Conservation (phyloP, 2,329 filamentous ascomycete genomes). For the Gaeumannomyces tritici region DNA sequence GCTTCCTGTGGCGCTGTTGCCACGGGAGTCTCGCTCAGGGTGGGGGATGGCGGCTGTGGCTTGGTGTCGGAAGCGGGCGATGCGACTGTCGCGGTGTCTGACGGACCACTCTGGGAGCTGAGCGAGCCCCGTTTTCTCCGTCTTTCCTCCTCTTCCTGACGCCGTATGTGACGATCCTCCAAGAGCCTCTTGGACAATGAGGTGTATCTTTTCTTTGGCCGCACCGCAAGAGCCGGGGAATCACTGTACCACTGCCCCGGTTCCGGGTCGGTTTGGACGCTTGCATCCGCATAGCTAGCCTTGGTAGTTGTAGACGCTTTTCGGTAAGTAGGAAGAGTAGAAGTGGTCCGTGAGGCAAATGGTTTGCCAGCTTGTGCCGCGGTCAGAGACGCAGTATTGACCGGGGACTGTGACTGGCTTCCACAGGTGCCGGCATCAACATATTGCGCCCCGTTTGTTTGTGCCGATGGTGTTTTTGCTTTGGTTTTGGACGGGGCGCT, state of each 20-base stretch:
- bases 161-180: conserved; percentile 34
- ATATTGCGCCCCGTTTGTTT: conserved; percentile 27
- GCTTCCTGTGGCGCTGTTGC: conserved; percentile 1
- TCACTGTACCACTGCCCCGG: conserved; percentile 43
- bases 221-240: conserved; percentile 18
- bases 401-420: conserved; percentile 44
- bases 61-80: conserved; percentile 22
- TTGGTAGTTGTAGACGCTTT: conserved; percentile 27
- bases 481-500: background rate
- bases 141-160: conserved; percentile 27
- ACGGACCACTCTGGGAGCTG: conserved; percentile 18
- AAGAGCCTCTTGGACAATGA: conserved; percentile 44
- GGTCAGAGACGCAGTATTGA: conserved; percentile 29
- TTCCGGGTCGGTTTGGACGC: conserved; percentile 45
- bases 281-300: conserved; percentile 37
- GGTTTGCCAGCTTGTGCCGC: conserved; percentile 7
- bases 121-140: conserved; percentile 18
- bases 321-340: conserved; percentile 21
- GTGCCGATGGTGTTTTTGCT: background rate
- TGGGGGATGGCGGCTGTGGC: conserved; percentile 4
- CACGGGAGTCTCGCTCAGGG: conserved; percentile 2
- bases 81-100: conserved; percentile 29
- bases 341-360: conserved; percentile 15
- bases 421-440: conserved; percentile 43
- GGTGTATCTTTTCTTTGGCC: conserved; percentile 37